These are phyloP conservation scores for Wickerhamomyces pijperi DNA, from an alignment of 805 yeast genomes.

Conservation along the genomic window DNA sequence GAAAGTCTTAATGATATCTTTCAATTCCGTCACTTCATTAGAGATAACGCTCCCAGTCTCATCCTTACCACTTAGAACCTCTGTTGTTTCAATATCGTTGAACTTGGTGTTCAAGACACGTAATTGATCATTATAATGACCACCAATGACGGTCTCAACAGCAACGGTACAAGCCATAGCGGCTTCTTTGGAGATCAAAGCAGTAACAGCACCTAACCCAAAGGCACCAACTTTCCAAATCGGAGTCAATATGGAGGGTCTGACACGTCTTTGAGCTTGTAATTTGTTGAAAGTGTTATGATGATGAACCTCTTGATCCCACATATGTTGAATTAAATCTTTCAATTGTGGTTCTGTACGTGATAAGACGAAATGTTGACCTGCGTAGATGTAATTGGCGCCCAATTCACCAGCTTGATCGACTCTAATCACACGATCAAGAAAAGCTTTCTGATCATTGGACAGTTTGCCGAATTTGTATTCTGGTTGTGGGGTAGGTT, in stretches of 20 bases:
- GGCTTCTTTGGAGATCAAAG: constrained; percentile 80
- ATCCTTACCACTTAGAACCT: constrained; percentile 17
- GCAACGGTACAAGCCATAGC: constrained; percentile 99
- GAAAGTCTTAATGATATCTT: constrained; percentile 55
- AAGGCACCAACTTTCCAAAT: constrained; percentile 89
- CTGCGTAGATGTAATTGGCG: constrained; percentile 86
- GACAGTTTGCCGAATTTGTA: constrained; percentile 16
- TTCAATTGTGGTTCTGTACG: constrained; percentile 62
- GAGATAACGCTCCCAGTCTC: constrained; percentile 24
- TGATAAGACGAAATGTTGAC: constrained; percentile 73
- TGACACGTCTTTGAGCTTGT: constrained; percentile 66
- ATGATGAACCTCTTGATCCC: constrained; percentile 95
- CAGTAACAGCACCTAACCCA: constrained; percentile 79
- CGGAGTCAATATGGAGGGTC: constrained; percentile 90
- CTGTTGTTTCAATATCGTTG: constrained; percentile 27
- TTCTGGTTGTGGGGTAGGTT: constrained; percentile 2
- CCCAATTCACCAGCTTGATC: constrained; percentile 98
- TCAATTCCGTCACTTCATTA: constrained; percentile 47
- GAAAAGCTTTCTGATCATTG: constrained; percentile 53
- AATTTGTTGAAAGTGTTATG: constrained; percentile 73
- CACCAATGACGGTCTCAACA: constrained; percentile 95
- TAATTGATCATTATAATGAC: constrained; percentile 86
- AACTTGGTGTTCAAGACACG: constrained; percentile 64
- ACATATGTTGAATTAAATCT: constrained; percentile 84
- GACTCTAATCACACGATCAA: constrained; percentile 72